Conservation (phyloP, 805 yeast species). For the Starmerella tilneyi region DNA sequence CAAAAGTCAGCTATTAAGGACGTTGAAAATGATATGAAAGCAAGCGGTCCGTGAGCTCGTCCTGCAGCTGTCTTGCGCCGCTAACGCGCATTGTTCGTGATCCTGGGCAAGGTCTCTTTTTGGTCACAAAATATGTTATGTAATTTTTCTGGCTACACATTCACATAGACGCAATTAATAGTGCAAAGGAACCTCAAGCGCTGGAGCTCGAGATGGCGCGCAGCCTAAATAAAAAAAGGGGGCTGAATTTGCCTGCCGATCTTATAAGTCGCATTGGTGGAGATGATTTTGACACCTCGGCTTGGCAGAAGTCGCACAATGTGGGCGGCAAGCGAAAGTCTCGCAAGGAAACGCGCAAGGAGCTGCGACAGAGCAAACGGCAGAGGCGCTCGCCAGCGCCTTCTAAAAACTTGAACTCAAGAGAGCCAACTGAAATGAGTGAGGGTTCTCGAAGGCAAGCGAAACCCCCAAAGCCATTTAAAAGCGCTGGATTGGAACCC, state of each 20-base stretch:
- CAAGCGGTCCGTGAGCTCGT: no score
- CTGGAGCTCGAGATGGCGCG: not conserved
- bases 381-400: constrained; percentile 9
- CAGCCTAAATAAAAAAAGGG: not conserved
- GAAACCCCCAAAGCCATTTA: no score
- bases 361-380: constrained; percentile 19
- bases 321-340: constrained; percentile 13
- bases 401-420: no score
- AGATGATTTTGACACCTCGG: constrained; percentile 14
- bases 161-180: not conserved
- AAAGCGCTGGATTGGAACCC: not conserved
- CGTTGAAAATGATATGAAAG: not conserved
- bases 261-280: constrained; percentile 17
- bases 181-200: not conserved
- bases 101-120: not conserved
- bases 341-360: constrained; percentile 24
- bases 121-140: not conserved
- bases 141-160: not conserved
- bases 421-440: not conserved
- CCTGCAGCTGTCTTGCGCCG: not conserved
- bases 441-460: no score
- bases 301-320: constrained; percentile 25
- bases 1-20: constrained; percentile 12
- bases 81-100: no score
- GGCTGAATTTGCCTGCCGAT: constrained; percentile 19